A percentile compares a stretch with the other conserved stretches of the same genome.
phyloP scores from a whole-genome alignment of 2,329 filamentous ascomycete genomes.

The Monosporascus sp. region DNA sequence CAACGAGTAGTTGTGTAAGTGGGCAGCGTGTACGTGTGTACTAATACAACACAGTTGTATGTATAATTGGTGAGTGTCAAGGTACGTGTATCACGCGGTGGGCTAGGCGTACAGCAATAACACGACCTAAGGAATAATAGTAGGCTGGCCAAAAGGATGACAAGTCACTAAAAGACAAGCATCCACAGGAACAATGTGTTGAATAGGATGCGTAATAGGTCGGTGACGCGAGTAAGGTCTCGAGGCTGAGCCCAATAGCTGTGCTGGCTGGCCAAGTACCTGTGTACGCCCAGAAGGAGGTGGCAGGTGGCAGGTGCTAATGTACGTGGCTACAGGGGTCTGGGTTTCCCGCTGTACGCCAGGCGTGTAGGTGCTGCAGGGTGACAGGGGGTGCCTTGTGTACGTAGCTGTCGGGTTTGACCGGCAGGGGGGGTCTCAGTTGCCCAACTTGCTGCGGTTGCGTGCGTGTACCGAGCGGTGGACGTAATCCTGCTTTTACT shows the following conservation, averaged over 20 bases:
- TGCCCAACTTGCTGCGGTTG: slow-evolving; percentile 4
- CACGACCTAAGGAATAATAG: slow-evolving; percentile 17
- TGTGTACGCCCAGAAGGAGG: background rate
- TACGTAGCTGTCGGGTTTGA: slow-evolving; percentile 1
- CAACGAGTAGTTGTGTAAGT: slow-evolving; percentile 6
- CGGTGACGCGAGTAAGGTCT: slow-evolving; percentile 10
- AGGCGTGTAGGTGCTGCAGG: background rate
- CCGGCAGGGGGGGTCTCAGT: slow-evolving; percentile 6
- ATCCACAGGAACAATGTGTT: slow-evolving; percentile 16
- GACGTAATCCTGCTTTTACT: slow-evolving; percentile 6
- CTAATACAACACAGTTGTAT: background rate
- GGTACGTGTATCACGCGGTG: slow-evolving; percentile 26
- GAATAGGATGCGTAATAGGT: slow-evolving; percentile 5
- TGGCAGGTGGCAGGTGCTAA: background rate
- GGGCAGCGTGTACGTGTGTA: slow-evolving; percentile 5
- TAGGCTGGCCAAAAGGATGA: slow-evolving; percentile 14
- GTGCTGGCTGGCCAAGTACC: slow-evolving; percentile 10
- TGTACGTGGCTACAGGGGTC: slow-evolving; percentile 1
- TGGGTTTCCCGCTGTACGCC: background rate
- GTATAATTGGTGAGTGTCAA: slow-evolving; percentile 6
- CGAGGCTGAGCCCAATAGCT: slow-evolving; percentile 14
- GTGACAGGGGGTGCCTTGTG: slow-evolving; percentile 3
- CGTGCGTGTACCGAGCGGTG: slow-evolving; percentile 1
- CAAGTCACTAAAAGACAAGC: slow-evolving; percentile 9
- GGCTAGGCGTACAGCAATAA: slow-evolving; percentile 16